Evolutionary conservation across 345 rosid genomes (phyloP), one percentile per base, ranked within the genome.

Genomic region (Alliaria petiolata): DNA sequence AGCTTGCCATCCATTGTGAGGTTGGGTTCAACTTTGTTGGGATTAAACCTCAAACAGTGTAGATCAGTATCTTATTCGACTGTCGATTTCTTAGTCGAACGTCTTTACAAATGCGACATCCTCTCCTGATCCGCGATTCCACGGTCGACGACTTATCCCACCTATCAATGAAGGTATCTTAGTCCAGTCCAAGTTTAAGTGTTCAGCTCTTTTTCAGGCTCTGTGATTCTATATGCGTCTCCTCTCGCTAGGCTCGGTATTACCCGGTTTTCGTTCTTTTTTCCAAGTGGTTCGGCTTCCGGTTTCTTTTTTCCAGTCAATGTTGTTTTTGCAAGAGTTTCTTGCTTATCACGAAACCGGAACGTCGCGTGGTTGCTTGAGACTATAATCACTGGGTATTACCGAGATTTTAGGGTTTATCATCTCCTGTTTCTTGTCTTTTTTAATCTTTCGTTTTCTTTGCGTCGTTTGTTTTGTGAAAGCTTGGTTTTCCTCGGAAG

Each of bases 41-140:
- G 99, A 30, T 77, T 95, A 78, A 89, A 91, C 47, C 83, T 95
- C 60, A 89, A 88, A 77, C 82, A 81, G 51, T 95, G 99, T 86
- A 87, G 79, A n/a, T 78, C 83, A 56, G 81, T 95, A 55, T 87
- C 87, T 74, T 54, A 52, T 67, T 70, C 78, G 53, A 77, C 86
- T 5, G 70, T 87, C 8, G 87, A 84, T 60, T 47, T 81, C 56
- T 92, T 95, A 26, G 78, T 83, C 64, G 88, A 87, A 66, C 83
- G 77, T 52, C 80, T 91, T 54, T 91, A 92, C 89, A 85, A 82
- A 75, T 95, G 97, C 25, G 97, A 95, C 65, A 84, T 91, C 83
- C 93, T 95, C 30, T 85, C 71, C 76, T 95, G 76, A 89, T 69
- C 66, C 12, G 20, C 50, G 10, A 64, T 9, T 57, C 45, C 54